Base-by-base conservation (phyloP, 805 yeast species). In the Maudiozyma barnettii region DNA sequence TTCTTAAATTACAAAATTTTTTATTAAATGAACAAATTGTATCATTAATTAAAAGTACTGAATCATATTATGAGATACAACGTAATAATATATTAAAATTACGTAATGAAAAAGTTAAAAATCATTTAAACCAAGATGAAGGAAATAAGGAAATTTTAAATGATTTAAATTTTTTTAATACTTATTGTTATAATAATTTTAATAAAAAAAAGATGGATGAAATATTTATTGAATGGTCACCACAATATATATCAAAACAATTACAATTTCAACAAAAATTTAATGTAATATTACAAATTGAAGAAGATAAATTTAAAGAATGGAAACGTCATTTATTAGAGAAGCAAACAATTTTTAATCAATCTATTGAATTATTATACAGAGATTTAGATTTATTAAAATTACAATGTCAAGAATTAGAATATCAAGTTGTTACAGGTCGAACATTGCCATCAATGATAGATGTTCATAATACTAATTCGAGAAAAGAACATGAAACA, bases 11-110 rank as follows among this genome's bases (percentile, higher is more conserved):
- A 52, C 77, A 86, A 54, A 74, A 79, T 33, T 65, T 87, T 36
- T 67, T 90, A 43, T 71, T 90, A 65, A 74, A 81, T 21, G 74
- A 80, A 19, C 76, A 86, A 64, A 76, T 87, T 83, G 75, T 84
- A 44, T 96, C 89, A 58, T 74, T 90, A 54, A 79, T 87, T 38
- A 60, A 69, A n/a, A 73, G 88, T 7, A 86, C 95, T 6, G 91
- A 88, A 55, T 7, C 7, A 13, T 37, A 36, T n/a, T 45, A 82
- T 66, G 95, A 84, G 55, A 72, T 71, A 31, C 87, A 78, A 66
- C 76, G 96, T 41, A 61, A 69, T 19, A 72, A 72, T 41, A 76
- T 82, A 57, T 69, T 84, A 67, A 70, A 21, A 13, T n/a, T 21
- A 13, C 40, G 40, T 12, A 37, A 18, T 67, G 45, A 69, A 76